Percentiles rank a stretch among this genome's conserved stretches.
Evolutionary conservation across 768 basidiomycete species (phyloP).

Genomic region (Dacryopinax spathularia): DNA sequence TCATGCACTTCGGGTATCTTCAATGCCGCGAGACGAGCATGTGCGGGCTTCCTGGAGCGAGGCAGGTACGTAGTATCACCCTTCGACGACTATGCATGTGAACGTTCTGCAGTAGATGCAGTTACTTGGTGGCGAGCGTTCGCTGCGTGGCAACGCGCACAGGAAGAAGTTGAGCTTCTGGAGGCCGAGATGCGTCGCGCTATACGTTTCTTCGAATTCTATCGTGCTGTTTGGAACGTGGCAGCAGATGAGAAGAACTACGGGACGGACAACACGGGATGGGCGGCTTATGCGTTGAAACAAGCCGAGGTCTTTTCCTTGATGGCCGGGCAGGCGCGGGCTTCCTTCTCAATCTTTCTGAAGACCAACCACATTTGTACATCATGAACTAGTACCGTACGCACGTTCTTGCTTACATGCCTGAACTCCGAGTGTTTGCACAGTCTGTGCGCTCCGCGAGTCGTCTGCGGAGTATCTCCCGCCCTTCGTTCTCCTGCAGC

Average conservation of each 20-base stretch:
- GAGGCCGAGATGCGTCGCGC: not conserved
- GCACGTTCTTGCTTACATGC: too few relatives aligned
- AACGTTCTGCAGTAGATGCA: not conserved
- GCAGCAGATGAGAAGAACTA: not conserved
- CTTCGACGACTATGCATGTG: not conserved
- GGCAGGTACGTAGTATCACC: not conserved
- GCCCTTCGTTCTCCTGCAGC: too few relatives aligned
- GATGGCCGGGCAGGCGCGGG: too few relatives aligned
- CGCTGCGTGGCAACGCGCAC: not conserved
- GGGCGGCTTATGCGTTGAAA: not conserved
- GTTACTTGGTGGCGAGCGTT: not conserved
- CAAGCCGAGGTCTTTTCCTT: not conserved
- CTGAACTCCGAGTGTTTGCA: too few relatives aligned
- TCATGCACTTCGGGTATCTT: not conserved
- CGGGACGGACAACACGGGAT: not conserved
- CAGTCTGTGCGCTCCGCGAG: too few relatives aligned
- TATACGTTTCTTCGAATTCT: not conserved
- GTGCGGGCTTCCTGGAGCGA: not conserved
- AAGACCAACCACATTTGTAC: too few relatives aligned
- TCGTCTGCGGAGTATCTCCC: too few relatives aligned
- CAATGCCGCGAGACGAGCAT: not conserved
- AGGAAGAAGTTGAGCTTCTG: not conserved
- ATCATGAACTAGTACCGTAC: too few relatives aligned
- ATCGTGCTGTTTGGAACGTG: not conserved
- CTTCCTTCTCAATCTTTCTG: too few relatives aligned